phyloP scores from a whole-genome alignment of 768 basidiomycete genomes.

The Pleurotus giganteus region DNA sequence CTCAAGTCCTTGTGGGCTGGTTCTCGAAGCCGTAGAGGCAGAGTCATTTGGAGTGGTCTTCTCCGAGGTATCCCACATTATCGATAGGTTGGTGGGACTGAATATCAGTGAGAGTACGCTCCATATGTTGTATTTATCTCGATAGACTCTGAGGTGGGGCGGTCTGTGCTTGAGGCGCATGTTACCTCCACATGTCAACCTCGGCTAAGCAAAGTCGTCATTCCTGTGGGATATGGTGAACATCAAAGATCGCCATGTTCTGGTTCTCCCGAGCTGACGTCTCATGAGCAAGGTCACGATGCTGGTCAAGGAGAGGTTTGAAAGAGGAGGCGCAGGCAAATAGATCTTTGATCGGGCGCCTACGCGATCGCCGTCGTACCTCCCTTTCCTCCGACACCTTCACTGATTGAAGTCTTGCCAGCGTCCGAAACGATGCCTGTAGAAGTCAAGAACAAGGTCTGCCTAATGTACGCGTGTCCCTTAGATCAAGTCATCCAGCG shows the following conservation, averaged over 20 bases:
- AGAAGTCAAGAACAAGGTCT: slow-evolving; percentile 82
- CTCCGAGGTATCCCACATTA: too few species aligned
- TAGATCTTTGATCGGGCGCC: not conserved
- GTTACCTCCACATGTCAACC: not conserved
- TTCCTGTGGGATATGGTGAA: not conserved
- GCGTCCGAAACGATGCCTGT: slow-evolving; percentile 15
- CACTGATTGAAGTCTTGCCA: not conserved
- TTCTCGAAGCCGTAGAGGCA: too few species aligned
- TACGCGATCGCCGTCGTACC: slow-evolving; percentile 6
- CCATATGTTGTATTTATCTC: too few species aligned
- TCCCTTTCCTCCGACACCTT: slow-evolving; percentile 2
- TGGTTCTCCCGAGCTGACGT: too few species aligned
- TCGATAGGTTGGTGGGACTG: too few species aligned
- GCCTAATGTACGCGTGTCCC: slow-evolving; percentile 66
- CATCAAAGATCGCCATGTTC: too few species aligned
- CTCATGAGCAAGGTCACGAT: too few species aligned
- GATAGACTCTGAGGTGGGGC: too few species aligned
- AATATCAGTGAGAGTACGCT: too few species aligned
- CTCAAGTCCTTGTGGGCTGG: slow-evolving; percentile 6
- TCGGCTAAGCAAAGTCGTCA: not conserved
- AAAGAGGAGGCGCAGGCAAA: not conserved
- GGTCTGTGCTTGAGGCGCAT: too few species aligned
- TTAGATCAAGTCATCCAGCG: not conserved
- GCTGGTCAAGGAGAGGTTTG: not conserved
- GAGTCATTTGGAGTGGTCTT: too few species aligned